Percentiles rank a stretch among this genome's conserved stretches.
These are phyloP conservation scores for Aspergillus sp. DNA, from an alignment of 2,329 filamentous ascomycete species.

Conservation along the genomic window DNA sequence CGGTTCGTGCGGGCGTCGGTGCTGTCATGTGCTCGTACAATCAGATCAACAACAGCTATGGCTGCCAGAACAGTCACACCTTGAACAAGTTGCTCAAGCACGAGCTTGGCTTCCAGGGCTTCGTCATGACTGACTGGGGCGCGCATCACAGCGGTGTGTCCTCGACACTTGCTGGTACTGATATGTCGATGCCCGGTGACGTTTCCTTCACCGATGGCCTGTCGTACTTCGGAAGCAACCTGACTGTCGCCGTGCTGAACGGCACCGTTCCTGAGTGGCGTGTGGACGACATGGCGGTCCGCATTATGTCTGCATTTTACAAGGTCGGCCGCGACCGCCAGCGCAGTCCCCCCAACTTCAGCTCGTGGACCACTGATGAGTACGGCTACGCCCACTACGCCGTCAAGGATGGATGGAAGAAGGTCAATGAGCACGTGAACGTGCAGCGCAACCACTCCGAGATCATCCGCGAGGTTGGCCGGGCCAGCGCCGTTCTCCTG, in stretches of 20 bases:
- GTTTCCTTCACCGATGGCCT: conserved; percentile 63
- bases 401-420: conserved; percentile 50
- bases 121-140: conserved; percentile 64
- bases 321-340: conserved; percentile 50
- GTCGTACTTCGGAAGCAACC: conserved; percentile 76
- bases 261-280: conserved; percentile 82
- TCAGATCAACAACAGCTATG: conserved; percentile 60
- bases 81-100: conserved; percentile 58
- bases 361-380: conserved; percentile 74
- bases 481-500: conserved; percentile 75
- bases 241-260: conserved; percentile 81
- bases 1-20: conserved; percentile 57
- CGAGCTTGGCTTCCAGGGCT: conserved; percentile 69
- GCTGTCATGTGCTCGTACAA: conserved; percentile 68
- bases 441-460: conserved; percentile 67
- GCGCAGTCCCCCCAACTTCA: conserved; percentile 64
- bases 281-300: conserved; percentile 83
- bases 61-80: conserved; percentile 55
- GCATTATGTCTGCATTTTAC: conserved; percentile 63
- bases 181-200: conserved; percentile 83
- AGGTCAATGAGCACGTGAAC: conserved; percentile 74
- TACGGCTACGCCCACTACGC: conserved; percentile 60
- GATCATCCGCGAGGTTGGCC: conserved; percentile 67
- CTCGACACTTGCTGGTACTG: conserved; percentile 59
- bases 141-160: conserved; percentile 65